Evolutionary conservation across 164 flowering plant species (phyloP).

Genomic region (Sextonia rubra): DNA sequence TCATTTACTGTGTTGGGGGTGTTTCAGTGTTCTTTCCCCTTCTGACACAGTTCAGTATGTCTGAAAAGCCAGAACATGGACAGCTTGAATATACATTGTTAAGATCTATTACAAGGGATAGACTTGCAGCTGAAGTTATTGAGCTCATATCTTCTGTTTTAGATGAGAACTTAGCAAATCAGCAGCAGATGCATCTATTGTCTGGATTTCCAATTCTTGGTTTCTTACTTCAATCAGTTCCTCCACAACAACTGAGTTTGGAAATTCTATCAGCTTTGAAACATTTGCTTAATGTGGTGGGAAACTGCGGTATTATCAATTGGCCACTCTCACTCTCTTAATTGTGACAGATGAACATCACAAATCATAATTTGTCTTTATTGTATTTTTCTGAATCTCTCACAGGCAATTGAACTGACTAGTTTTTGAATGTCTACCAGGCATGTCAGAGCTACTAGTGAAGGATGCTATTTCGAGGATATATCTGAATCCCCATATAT

Average conservation of each 20-base stretch:
- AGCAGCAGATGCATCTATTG: constrained; percentile 94
- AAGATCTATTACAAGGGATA: constrained; percentile 59
- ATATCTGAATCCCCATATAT: constrained; percentile 83
- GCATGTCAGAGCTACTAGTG: constrained; percentile 73
- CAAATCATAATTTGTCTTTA: neutral
- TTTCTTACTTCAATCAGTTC: constrained; percentile 78
- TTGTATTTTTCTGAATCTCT: neutral
- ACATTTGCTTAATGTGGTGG: constrained; percentile 64
- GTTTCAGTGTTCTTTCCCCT: constrained; percentile 96
- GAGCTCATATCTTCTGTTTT: constrained; percentile 84
- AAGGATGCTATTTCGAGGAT: constrained; percentile 73
- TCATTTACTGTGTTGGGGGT: constrained; percentile 98
- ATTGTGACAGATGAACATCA: neutral
- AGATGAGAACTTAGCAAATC: constrained; percentile 89
- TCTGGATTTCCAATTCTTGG: constrained; percentile 91
- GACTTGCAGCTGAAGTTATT: constrained; percentile 75
- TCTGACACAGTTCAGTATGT: constrained; percentile 60
- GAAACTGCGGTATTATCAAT: constrained; percentile 55
- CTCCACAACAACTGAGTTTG: constrained; percentile 77
- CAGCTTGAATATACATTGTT: constrained; percentile 33
- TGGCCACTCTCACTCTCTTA: constrained; percentile 1
- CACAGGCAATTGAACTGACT: neutral
- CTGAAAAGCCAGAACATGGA: constrained; percentile 43
- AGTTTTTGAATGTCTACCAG: constrained; percentile 28
- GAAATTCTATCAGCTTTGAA: constrained; percentile 83